Evolutionary conservation across 352 stramenopile genomes (phyloP).

Genomic region (Phytophthora pistaciae): DNA sequence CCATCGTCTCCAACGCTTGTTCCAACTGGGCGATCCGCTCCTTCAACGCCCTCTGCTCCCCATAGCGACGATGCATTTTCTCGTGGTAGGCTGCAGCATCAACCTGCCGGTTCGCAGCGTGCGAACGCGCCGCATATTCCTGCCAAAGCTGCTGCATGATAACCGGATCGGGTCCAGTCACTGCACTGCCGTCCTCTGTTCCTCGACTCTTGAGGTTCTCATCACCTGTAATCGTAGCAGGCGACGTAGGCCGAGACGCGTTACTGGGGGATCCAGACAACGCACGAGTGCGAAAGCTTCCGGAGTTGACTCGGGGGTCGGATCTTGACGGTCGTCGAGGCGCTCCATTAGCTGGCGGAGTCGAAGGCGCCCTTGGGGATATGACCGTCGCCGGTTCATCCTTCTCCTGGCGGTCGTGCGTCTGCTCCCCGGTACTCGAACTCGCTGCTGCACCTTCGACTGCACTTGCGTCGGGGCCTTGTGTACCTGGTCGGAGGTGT

Average conservation of each 20-base stretch:
- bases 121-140: constrained; percentile 63
- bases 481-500: constrained; percentile 10
- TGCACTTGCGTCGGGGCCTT: constrained; percentile 30
- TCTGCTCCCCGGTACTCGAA: constrained; percentile 2
- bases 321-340: constrained; percentile 30
- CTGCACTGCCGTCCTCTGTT: not conserved
- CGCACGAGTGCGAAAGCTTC: constrained; percentile 42
- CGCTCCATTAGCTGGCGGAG: constrained; percentile 4
- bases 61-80: constrained; percentile 80
- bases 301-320: constrained; percentile 18
- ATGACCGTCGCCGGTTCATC: constrained; percentile 23
- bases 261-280: constrained; percentile 18
- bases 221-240: constrained; percentile 20
- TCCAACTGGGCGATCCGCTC: constrained; percentile 61
- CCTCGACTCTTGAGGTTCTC: constrained; percentile 3
- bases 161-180: constrained; percentile 38
- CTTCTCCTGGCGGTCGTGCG: constrained; percentile 32
- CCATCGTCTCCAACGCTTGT: constrained; percentile 43
- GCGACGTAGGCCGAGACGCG: constrained; percentile 26
- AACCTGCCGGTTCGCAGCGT: constrained; percentile 44
- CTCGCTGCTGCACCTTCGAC: constrained; percentile 19
- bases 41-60: constrained; percentile 60
- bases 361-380: constrained; percentile 30
- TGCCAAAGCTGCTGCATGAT: constrained; percentile 70
- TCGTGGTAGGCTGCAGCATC: constrained; percentile 69